phyloP scores from a whole-genome alignment of 2,329 filamentous ascomycete species.

The Trichoderma polysporum region DNA sequence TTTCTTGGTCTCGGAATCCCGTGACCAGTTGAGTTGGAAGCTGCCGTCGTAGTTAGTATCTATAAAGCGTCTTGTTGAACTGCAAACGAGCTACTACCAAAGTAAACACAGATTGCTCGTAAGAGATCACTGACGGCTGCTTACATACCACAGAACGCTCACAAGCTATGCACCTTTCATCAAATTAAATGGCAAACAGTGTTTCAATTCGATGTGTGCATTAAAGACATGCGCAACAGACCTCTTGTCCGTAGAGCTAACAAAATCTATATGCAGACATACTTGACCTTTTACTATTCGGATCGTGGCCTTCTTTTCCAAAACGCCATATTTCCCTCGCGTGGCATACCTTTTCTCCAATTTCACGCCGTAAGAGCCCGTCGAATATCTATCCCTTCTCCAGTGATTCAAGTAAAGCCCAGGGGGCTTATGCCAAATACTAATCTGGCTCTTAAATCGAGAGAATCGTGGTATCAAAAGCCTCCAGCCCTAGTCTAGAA shows the following conservation, averaged over 20 bases:
- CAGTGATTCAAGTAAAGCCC: background rate
- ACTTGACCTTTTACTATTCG: slow-evolving; percentile 18
- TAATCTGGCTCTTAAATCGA: background rate
- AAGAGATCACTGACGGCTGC: too few species aligned
- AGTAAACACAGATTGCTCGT: too few species aligned
- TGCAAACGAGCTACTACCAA: too few species aligned
- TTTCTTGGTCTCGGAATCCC: slow-evolving; percentile 3
- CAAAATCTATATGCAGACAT: slow-evolving; percentile 19
- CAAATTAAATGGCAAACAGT: background rate
- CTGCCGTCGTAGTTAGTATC: background rate
- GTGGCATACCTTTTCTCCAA: background rate
- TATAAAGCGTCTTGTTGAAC: background rate
- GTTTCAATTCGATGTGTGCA: background rate
- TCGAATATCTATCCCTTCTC: slow-evolving; percentile 6
- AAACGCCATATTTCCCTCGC: background rate
- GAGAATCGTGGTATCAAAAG: background rate
- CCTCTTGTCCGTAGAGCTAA: slow-evolving; percentile 1
- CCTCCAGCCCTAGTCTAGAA: background rate
- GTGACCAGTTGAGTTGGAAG: slow-evolving; percentile 13
- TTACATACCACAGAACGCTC: too few species aligned
- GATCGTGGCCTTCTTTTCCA: background rate
- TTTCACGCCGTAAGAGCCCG: background rate
- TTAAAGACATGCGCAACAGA: background rate
- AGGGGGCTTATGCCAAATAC: background rate
- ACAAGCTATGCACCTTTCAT: background rate